Evolutionary conservation across 768 basidiomycete species (phyloP), one percentile per base, ranked within the genome.

Genomic region (Glaciozyma martinii): DNA sequence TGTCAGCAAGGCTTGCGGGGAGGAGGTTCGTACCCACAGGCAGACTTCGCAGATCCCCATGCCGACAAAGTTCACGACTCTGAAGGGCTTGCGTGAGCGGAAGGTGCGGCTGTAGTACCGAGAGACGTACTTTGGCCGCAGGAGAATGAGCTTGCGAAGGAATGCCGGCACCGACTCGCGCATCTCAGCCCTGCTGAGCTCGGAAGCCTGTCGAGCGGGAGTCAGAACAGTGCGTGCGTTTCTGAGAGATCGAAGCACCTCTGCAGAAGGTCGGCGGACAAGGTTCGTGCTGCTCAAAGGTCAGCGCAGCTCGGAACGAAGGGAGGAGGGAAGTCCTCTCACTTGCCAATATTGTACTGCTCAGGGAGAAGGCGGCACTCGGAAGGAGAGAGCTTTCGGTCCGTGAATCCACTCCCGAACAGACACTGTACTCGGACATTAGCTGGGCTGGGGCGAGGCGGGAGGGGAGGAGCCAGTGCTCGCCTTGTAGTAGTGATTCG

Each of bases 41-140:
- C 65, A 61, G 59, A 63, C 25, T 27, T 69, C 67, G 59, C 61
- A 62, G 44, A 69, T 65, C 55, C 62, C 65, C 64, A 69, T 65
- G 12, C 67, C 67, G 30, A 69, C 67, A 29, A 65, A 66, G 1
- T 42, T 61, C 27, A 69, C 9, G 18, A 16, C 40, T 3, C 44
- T 21, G 12, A 8, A 40, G 37, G n/a, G 15, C 37, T 13, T 40
- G 37, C 5, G 12, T 40, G 12, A 40, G 12, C 37, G n/a, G n/a
- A 40, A 40, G 15, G 10, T 6, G 37, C 10, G 15, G 37, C 37
- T 40, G 2, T 13, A 40, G 37, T 13, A 13, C 10, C 37, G 15
- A 40, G 37, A 40, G 37, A 40, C 37, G 37, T 13, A 40, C 37
- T 40, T 40, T 40, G 37, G 37, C 12, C 53, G 43, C 23, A 9